These are phyloP conservation scores for Alternaria novae-zelandiae DNA, from an alignment of 2,329 filamentous ascomycete species.

Conservation along the genomic window DNA sequence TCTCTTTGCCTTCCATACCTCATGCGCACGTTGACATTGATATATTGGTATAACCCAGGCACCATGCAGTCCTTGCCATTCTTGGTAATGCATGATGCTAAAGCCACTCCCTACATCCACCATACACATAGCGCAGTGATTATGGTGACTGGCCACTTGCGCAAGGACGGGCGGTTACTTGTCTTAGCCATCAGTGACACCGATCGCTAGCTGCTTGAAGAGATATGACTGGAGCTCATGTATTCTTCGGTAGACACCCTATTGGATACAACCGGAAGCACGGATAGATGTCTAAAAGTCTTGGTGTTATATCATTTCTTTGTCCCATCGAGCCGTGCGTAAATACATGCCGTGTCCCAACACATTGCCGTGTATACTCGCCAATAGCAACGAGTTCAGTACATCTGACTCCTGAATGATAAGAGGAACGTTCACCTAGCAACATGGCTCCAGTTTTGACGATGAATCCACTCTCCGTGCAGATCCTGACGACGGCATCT, in stretches of 20 bases:
- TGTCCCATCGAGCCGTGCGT: background rate
- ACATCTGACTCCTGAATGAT: background rate
- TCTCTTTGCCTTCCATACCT: background rate
- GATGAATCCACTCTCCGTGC: background rate
- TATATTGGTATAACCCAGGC: rapidly evolving
- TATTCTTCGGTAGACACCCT: background rate
- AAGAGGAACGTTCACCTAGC: background rate
- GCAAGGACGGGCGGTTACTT: background rate
- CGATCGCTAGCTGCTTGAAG: rapidly evolving
- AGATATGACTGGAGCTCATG: background rate
- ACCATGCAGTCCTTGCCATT: background rate
- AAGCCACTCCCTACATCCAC: rapidly evolving
- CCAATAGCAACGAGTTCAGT: background rate
- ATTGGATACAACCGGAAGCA: background rate
- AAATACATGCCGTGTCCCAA: background rate
- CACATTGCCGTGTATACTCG: background rate
- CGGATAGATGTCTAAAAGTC: background rate
- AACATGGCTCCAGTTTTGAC: background rate
- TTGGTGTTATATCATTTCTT: background rate
- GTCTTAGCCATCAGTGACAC: background rate
- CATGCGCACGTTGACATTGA: background rate
- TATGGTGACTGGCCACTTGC: background rate
- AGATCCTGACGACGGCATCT: background rate
- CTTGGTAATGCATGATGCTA: background rate
- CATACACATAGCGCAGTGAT: background rate